Evolutionary conservation across 1,284 basidiomycete species (phyloP).

Genomic region (Leccinum colubrinum): DNA sequence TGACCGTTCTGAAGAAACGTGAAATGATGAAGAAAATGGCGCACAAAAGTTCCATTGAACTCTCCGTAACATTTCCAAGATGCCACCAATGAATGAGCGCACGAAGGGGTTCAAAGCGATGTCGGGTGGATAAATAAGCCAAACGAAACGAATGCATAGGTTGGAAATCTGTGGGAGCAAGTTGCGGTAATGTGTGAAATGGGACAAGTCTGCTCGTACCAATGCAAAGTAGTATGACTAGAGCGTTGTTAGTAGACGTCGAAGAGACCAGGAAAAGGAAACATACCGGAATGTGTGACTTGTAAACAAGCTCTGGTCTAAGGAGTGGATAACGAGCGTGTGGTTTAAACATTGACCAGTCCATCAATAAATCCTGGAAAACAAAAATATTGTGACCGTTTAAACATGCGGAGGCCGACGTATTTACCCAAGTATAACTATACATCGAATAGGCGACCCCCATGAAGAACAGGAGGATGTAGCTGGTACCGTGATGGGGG

Average conservation of each 20-base stretch:
- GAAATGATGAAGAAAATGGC: conserved; percentile 21
- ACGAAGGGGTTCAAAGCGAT: conserved; percentile 50
- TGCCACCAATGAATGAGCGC: conserved; percentile 70
- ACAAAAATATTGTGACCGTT: background rate
- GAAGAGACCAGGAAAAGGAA: background rate
- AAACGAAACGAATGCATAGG: conserved; percentile 74
- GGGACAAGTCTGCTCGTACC: conserved; percentile 36
- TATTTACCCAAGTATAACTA: conserved; percentile 75
- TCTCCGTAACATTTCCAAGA: conserved; percentile 81
- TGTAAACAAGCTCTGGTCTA: conserved; percentile 73
- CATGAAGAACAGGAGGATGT: conserved; percentile 66
- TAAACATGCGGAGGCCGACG: background rate
- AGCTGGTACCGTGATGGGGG: conserved; percentile 44
- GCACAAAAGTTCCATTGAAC: conserved; percentile 93
- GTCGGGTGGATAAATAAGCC: conserved; percentile 77
- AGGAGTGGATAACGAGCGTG: conserved; percentile 61
- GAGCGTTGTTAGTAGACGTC: background rate
- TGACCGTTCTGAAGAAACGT: background rate
- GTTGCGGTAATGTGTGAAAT: background rate
- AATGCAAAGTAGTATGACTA: conserved; percentile 79
- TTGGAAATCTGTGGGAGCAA: conserved; percentile 59
- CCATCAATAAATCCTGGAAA: conserved; percentile 70
- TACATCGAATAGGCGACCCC: conserved; percentile 69
- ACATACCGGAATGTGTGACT: conserved; percentile 56
- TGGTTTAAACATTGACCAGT: conserved; percentile 76